Base-by-base conservation (phyloP, 257 asterid genomes). In the Echites panduratus region DNA sequence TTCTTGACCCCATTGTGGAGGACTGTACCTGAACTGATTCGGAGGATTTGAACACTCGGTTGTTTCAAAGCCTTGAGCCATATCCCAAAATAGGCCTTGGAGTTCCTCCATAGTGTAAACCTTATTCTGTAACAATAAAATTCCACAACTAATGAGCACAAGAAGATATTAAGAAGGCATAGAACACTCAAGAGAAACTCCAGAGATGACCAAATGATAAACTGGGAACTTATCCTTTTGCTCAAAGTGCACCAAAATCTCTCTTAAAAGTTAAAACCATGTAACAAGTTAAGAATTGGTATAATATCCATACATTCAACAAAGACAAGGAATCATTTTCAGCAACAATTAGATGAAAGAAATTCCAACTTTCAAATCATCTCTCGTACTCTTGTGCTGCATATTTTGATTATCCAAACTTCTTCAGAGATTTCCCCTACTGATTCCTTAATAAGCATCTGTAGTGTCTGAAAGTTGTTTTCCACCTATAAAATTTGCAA, bases 81-180 rank as follows among this genome's bases (percentile, higher is more conserved):
- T 87, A 58, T 91, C 95, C 87, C 87, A 86, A 50, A 91, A 89
- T 96, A 91, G 87, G 66, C 69, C 70, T 54, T 87, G 97, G 7
- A 94, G 77, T 66, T 94, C 97, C 68, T 84, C 84, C 72, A 84
- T 16, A 57, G 88, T 88, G 75, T 81, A 86, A 48, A 19, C 83
- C 79, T 83, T 88, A 0, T 78, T 83, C 98, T 94, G 92, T 63
- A 63, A 12, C 14, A 14, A 24, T 52, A 50, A n/a, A 54, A 19
- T 44, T 56, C 11, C 11, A 16, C 13, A 48, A 17, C 4, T 9
- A 1, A 4, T 56, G 16, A 41, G 43, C 0, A 45, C 8, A 9
- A 45, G 3, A 26, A 44, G 17, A 53, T 1, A 81, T 20, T 54
- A 29, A 54, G 13, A n/a, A 54, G n/a, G 61, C 61, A 54, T 8